A percentile compares a stretch with the other conserved stretches of the same genome.
Evolutionary conservation across 345 rosid species (phyloP).

Genomic region (Physaria fendleri): DNA sequence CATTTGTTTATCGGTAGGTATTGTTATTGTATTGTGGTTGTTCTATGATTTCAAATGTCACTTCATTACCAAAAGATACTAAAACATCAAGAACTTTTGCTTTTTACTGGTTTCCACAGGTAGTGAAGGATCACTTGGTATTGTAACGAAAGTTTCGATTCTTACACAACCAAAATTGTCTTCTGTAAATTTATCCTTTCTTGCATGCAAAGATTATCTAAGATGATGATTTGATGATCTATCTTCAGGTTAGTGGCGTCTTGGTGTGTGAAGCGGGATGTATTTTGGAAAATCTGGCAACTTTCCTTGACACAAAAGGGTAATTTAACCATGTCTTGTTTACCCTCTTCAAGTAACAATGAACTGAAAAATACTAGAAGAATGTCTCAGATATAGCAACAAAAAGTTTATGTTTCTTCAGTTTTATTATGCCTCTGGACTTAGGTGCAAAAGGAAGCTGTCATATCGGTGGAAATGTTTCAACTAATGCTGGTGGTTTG

Average conservation of each 20-base stretch:
- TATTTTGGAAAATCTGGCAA: conserved; percentile 79
- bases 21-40: not conserved
- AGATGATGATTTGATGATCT: conserved; percentile 5
- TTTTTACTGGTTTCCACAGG: conserved; percentile 33
- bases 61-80: not conserved
- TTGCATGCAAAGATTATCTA: no score
- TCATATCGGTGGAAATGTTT: conserved; percentile 97
- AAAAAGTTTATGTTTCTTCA: conserved; percentile 44
- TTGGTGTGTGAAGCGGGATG: conserved; percentile 97
- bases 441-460: conserved; percentile 99
- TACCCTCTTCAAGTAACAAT: not conserved
- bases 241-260: conserved; percentile 74
- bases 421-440: conserved; percentile 99
- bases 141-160: conserved; percentile 90
- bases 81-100: not conserved
- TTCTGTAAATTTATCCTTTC: conserved; percentile 79
- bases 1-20: conserved; percentile 82
- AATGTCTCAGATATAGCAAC: conserved; percentile 11
- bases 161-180: conserved; percentile 79
- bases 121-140: conserved; percentile 94
- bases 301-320: conserved; percentile 81
- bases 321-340: conserved; percentile 20
- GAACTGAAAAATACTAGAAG: not conserved
- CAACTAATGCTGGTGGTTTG: conserved; percentile 99
- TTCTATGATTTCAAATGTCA: not conserved